phyloP scores from a whole-genome alignment of 2,329 filamentous ascomycete species.

The Gnomoniopsis smithogilvyi region DNA sequence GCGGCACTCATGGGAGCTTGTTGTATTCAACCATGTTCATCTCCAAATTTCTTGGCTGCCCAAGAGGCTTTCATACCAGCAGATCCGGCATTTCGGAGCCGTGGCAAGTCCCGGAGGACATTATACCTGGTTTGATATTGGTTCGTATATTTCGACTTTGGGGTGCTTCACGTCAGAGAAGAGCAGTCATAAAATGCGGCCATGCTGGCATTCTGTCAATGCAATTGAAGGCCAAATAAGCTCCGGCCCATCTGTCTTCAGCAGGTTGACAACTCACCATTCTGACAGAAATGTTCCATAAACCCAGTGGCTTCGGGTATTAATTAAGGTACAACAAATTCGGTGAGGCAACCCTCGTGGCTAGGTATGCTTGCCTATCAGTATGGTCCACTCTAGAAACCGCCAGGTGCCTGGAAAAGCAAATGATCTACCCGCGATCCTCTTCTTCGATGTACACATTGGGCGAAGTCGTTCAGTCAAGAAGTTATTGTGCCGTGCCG shows the following conservation, averaged over 20 bases:
- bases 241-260: background rate
- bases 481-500: background rate
- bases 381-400: background rate
- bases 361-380: background rate
- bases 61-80: too few species aligned
- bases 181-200: background rate
- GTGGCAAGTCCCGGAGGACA: background rate
- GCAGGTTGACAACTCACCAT: background rate
- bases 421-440: background rate
- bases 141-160: background rate
- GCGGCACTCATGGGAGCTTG: too few species aligned
- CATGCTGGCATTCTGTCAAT: background rate
- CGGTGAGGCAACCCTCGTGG: background rate
- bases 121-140: background rate
- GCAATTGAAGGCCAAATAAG: background rate
- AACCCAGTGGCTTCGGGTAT: background rate
- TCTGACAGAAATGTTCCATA: background rate
- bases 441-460: background rate
- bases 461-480: background rate
- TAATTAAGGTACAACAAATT: background rate
- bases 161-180: background rate
- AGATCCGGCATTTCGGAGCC: background rate
- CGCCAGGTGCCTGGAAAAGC: background rate
- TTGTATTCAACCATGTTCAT: too few species aligned
- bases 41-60: too few species aligned